Evolutionary conservation across 768 basidiomycete genomes (phyloP), one percentile per base, ranked within the genome.

Genomic region (Serendipita vermifera): DNA sequence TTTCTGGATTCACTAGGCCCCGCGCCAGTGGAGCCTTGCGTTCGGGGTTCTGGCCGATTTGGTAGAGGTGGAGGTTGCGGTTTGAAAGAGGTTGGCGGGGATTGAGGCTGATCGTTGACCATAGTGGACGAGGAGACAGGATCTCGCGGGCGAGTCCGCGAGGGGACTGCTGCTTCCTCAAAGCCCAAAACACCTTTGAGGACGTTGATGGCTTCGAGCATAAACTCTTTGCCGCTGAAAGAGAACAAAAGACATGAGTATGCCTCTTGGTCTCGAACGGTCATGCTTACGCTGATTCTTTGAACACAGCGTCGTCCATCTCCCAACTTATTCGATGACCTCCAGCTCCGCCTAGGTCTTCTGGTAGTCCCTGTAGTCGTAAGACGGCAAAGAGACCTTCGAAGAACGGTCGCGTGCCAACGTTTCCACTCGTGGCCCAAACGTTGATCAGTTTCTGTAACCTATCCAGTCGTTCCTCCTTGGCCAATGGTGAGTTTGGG

Each of bases 231-330:
- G 58, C 91, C 91, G 65, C 90, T 93, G 68, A 60, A 54, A 60
- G 62, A 56, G 54, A 63, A 33, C 55, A 59, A 61, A 60, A 64
- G n/a, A n/a, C n/a, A n/a, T n/a, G n/a, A n/a, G n/a, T n/a, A n/a
- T n/a, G n/a, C n/a, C n/a, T n/a, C n/a, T n/a, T n/a, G n/a, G n/a
- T n/a, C n/a, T n/a, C n/a, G n/a, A n/a, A n/a, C n/a, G n/a, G n/a
- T n/a, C n/a, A 79, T 17, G 39, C 90, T 74, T 75, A 90, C 90
- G 87, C 90, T 60, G 89, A 80, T 70, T 94, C 91, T 65, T 90
- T 85, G 71, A 93, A 89, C 14, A 93, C 87, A 17, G 89, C 89
- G 72, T 94, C 91, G 67, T 94, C 91, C 20, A 93, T 73, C 72
- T 91, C 87, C 91, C 91, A 94, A 63, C 85, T 78, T 55, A 93